Base-by-base conservation (phyloP, 208 protist species). In the Trypanosoma mega region DNA sequence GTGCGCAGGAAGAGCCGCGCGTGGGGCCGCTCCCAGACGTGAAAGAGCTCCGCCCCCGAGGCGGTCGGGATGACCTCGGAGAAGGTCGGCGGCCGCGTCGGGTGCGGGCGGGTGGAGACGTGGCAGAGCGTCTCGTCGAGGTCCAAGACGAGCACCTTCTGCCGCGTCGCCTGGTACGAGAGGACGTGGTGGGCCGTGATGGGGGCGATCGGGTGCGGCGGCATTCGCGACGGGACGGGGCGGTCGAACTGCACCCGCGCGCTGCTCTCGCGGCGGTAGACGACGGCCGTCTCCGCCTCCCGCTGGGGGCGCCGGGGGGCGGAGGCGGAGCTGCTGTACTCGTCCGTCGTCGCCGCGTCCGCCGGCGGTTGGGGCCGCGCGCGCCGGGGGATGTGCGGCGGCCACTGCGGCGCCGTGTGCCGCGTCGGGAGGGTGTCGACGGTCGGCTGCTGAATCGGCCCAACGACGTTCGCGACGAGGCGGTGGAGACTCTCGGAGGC, bases 71-170 rank as follows among this genome's bases (percentile, higher is more conserved):
- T 86, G 4, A 92, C 89, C 76, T 95, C 85, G 7, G 85, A 93
- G 74, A 93, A 95, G 24, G 82, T 85, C 34, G 85, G 89, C 3
- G 85, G 80, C 4, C 65, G 50, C 68, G 82, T 90, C 66, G 79
- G 74, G 23, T 66, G 71, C 14, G 77, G 77, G 37, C 70, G 80
- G 3, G 89, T 95, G 20, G 89, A 84, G 23, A 86, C 85, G 67
- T 90, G 80, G 37, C 83, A 92, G 36, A 95, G 81, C n/a, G 89
- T 95, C 53, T 95, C 89, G 49, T 95, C 89, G 14, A 95, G 75
- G 63, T 95, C 89, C 31, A 95, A 75, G 26, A 92, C 85, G n/a
- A 95, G 73, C 24, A 95, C 89, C 60, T 95, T 95, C 53, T 92
- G 82, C 2, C 89, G 82, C 36, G 87, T 94, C 1, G 84, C 87